Base-by-base conservation (phyloP, 2,329 filamentous ascomycete species). In the Beauveria bassiana region DNA sequence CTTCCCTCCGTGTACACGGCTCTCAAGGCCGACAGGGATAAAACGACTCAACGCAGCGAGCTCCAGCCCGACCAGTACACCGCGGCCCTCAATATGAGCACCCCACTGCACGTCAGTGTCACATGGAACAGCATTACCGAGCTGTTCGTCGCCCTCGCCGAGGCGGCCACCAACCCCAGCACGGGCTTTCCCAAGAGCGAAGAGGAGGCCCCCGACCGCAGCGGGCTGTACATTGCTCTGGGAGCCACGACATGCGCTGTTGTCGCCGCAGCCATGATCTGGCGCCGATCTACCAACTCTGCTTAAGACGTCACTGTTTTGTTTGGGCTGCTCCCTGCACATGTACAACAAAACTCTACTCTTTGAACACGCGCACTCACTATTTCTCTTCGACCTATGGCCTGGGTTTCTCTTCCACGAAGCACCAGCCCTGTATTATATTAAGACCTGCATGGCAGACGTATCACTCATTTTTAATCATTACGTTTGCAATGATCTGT, bases 101-200 rank as follows among this genome's bases (percentile, higher is more conserved):
- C 93, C 3, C 95, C 95, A 6, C 78, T 98, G 46, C 96, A 99
- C 76, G 95, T 97, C 59, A 96, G 91, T 70, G 92, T 95, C 34
- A 95, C 89, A 7, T 99, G 95, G 95, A 87, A 85, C 69, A 96
- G 90, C 69, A 96, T 98, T 67, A 89, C 89, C 65, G 95, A 99
- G 74, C 83, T 98, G 42, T 99, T 98, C 74, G 91, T 97, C 26
- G 87, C 85, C 42, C 83, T 98, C 61, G 95, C 95, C 7, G 95
- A 98, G 75, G 89, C 91, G 46, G 93, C 93, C 6, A 95, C 93
- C 50, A 92, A 92, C 70, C 95, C 95, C 0, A 92, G 87, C 67
- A 89, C 86, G 0, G 93, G 89, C 0, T 96, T 96, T 69, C 93
- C 95, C 0, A 95, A 93, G 74, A 90, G 84, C 59, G 91, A 96